A percentile compares a stretch with the other conserved stretches of the same genome.
Evolutionary conservation across 495 filamentous ascomycete genomes (phyloP).

Genomic region (Neurospora tetrasperma): DNA sequence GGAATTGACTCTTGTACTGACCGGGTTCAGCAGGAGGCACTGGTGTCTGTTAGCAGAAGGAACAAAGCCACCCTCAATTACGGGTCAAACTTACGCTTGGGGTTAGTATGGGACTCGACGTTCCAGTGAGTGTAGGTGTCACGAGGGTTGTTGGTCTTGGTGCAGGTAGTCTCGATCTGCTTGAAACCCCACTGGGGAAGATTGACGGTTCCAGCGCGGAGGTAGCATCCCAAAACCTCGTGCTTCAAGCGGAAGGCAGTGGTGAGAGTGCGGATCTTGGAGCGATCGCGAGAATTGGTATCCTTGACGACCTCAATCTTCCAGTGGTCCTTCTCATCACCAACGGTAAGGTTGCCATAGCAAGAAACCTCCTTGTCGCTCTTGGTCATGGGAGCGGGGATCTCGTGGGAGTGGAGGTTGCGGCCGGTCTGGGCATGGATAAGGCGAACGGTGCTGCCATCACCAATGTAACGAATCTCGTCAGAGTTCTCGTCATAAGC

Average conservation of each 20-base stretch:
- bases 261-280: constrained; percentile 82
- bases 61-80: background rate
- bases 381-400: constrained; percentile 83
- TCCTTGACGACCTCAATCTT: constrained; percentile 84
- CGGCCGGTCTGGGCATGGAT: constrained; percentile 94
- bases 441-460: constrained; percentile 72
- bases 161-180: constrained; percentile 94
- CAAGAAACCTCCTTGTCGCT: constrained; percentile 83
- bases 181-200: constrained; percentile 99
- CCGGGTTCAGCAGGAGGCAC: constrained; percentile 86
- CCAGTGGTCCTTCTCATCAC: constrained; percentile 98
- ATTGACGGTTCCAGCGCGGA: constrained; percentile 92
- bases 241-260: constrained; percentile 88
- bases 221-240: constrained; percentile 75
- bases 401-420: constrained; percentile 87
- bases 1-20: constrained; percentile 91
- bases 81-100: constrained; percentile 60
- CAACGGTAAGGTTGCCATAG: constrained; percentile 94
- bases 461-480: constrained; percentile 59
- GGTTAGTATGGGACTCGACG: constrained; percentile 89
- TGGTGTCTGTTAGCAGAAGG: constrained; percentile 28
- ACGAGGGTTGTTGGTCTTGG: constrained; percentile 82
- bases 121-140: constrained; percentile 99
- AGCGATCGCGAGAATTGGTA: constrained; percentile 74
- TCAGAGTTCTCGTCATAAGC: constrained; percentile 54